Evolutionary conservation across 164 flowering plant species (phyloP).

Genomic region (Sedum album): DNA sequence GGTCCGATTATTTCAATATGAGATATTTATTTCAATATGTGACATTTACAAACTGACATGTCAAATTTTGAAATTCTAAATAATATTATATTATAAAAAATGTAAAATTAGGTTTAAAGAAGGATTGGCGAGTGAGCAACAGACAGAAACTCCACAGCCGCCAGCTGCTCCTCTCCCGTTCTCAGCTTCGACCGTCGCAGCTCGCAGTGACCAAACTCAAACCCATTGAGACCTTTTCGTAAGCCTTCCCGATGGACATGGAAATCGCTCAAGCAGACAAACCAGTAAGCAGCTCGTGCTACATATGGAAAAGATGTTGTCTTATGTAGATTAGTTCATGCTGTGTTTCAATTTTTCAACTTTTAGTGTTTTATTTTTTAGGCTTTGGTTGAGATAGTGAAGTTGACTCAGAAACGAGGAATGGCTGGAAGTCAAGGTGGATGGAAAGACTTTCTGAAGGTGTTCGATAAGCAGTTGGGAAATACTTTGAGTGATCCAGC

Average conservation of each 20-base stretch:
- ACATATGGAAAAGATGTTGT: background rate
- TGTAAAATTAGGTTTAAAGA: background rate
- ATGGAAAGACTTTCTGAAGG: conserved; percentile 69
- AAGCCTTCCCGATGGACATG: background rate
- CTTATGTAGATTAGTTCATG: background rate
- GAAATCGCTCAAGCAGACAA: background rate
- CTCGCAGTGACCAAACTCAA: background rate
- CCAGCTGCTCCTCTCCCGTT: background rate
- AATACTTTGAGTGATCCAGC: conserved; percentile 60
- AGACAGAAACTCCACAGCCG: background rate
- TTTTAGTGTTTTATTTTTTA: conserved; percentile 9
- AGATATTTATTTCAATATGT: no score
- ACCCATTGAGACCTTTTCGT: background rate
- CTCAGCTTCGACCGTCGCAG: background rate
- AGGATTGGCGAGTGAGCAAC: background rate
- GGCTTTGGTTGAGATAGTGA: conserved; percentile 70
- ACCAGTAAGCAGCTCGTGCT: background rate
- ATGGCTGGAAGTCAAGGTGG: conserved; percentile 56
- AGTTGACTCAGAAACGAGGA: conserved; percentile 50
- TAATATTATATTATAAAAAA: no score
- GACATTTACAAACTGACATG: no score
- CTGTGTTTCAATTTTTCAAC: background rate
- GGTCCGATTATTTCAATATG: no score
- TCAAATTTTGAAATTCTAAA: no score
- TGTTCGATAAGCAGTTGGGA: conserved; percentile 51